Conservation (phyloP, 140 eudicot genomes). For the Anethum foeniculum region DNA sequence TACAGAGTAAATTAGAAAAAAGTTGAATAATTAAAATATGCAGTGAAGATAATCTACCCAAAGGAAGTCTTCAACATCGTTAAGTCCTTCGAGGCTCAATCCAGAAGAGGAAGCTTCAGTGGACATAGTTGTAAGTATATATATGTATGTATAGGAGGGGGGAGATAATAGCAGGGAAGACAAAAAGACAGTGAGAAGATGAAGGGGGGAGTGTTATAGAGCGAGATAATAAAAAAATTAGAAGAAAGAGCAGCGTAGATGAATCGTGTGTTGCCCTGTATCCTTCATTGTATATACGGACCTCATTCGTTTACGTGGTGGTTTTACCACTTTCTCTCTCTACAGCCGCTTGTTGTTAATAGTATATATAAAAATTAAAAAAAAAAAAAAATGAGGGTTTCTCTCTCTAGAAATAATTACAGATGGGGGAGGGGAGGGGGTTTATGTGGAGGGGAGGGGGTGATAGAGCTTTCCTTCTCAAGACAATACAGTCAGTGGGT, state of each 20-base stretch:
- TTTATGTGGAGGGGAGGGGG: background rate
- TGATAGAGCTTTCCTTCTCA: conserved; percentile 8
- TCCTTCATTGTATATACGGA: conserved; percentile 34
- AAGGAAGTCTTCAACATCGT: conserved; percentile 61
- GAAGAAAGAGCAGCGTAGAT: background rate
- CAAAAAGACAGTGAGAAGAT: background rate
- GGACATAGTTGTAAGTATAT: conserved; percentile 22
- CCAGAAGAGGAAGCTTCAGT: conserved; percentile 33
- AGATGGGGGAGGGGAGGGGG: background rate
- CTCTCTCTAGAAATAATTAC: background rate
- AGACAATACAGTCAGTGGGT: background rate
- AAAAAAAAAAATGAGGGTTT: background rate
- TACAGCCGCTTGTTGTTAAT: background rate
- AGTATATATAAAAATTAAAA: too few relatives aligned
- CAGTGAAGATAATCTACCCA: conserved; percentile 29
- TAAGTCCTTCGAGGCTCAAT: conserved; percentile 38
- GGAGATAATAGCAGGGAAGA: background rate
- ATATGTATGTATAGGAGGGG: background rate
- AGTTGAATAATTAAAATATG: too few relatives aligned
- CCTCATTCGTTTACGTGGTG: conserved; percentile 56
- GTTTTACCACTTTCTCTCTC: conserved; percentile 10
- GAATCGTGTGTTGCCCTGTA: conserved; percentile 29
- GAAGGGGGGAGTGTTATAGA: background rate
- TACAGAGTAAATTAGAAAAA: too few relatives aligned
- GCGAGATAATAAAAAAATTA: too few relatives aligned